phyloP scores from a whole-genome alignment of 78 protist genomes.

The Dictyostelium brefeldianum region DNA sequence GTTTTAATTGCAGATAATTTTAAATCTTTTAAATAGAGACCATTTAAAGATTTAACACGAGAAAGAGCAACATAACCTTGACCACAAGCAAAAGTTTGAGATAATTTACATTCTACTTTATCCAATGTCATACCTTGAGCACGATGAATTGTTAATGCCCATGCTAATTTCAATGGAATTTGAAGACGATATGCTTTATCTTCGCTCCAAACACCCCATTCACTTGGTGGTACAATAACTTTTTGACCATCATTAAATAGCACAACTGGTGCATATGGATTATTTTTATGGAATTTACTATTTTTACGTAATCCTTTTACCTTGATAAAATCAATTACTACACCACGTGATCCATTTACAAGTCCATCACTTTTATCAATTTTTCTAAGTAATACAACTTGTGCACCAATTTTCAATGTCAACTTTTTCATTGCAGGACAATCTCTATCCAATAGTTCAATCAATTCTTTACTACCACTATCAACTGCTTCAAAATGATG shows the following conservation, averaged over 20 bases:
- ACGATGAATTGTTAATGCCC: constrained; percentile 96
- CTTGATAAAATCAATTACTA: constrained; percentile 60
- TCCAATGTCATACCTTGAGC: constrained; percentile 95
- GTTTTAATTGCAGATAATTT: constrained; percentile 36
- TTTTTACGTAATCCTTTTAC: constrained; percentile 14
- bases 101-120: constrained; percentile 79
- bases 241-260: constrained; percentile 61
- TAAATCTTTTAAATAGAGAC: constrained; percentile 66
- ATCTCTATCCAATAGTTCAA: constrained; percentile 45
- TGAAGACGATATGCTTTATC: constrained; percentile 75
- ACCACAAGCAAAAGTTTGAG: constrained; percentile 88
- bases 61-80: constrained; percentile 97
- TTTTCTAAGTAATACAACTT: constrained; percentile 79
- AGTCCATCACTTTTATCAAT: neutral
- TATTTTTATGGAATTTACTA: neutral
- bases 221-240: constrained; percentile 50
- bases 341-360: constrained; percentile 82
- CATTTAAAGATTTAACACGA: constrained; percentile 84
- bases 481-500: constrained; percentile 21
- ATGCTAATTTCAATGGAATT: constrained; percentile 94
- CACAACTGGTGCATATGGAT: constrained; percentile 53
- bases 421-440: constrained; percentile 66
- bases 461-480: constrained; percentile 35
- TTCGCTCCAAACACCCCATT: constrained; percentile 76
- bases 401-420: constrained; percentile 79